A percentile compares a stretch with the other conserved stretches of the same genome.
These are phyloP conservation scores for Purpureocillium takamizusanense DNA, from an alignment of 2,329 filamentous ascomycete species.

Conservation along the genomic window DNA sequence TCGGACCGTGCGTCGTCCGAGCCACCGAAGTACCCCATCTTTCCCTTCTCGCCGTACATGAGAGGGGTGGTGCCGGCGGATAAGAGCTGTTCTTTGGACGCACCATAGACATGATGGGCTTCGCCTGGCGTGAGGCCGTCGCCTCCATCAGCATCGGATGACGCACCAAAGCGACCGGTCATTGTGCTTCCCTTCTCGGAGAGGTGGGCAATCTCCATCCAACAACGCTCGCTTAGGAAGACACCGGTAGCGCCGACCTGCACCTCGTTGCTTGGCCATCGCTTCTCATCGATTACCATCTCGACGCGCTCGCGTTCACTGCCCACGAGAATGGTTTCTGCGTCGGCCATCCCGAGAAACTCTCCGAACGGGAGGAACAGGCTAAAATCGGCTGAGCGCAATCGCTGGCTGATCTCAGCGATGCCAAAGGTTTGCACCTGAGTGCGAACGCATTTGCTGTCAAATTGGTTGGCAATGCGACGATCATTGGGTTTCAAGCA, in stretches of 20 bases:
- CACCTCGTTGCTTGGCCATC: slow-evolving; percentile 88
- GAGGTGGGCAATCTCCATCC: slow-evolving; percentile 80
- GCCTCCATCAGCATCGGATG: slow-evolving; percentile 54
- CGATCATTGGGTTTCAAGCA: slow-evolving; percentile 96
- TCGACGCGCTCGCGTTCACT: slow-evolving; percentile 90
- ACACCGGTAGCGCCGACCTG: slow-evolving; percentile 85
- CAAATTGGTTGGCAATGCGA: slow-evolving; percentile 95
- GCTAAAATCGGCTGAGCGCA: slow-evolving; percentile 90
- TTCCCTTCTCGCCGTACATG: slow-evolving; percentile 66
- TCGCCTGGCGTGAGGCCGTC: slow-evolving; percentile 51
- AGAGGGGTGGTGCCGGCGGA: slow-evolving; percentile 44
- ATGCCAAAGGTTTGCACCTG: slow-evolving; percentile 95
- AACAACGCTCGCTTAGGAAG: slow-evolving; percentile 91
- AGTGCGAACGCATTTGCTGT: slow-evolving; percentile 93
- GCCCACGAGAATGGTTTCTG: slow-evolving; percentile 77
- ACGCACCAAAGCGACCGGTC: slow-evolving; percentile 29
- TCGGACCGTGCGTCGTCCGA: slow-evolving; percentile 82
- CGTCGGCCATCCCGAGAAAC: slow-evolving; percentile 81
- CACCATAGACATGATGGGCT: slow-evolving; percentile 47
- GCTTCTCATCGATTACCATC: slow-evolving; percentile 81
- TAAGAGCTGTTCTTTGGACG: slow-evolving; percentile 51
- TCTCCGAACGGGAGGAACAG: slow-evolving; percentile 93
- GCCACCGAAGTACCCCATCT: slow-evolving; percentile 74
- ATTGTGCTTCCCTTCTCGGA: slow-evolving; percentile 40
- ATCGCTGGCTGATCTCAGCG: slow-evolving; percentile 88